A percentile compares a stretch with the other conserved stretches of the same genome.
These are phyloP conservation scores for Penicillium ucsense DNA, from an alignment of 495 filamentous ascomycete species.

Conservation along the genomic window DNA sequence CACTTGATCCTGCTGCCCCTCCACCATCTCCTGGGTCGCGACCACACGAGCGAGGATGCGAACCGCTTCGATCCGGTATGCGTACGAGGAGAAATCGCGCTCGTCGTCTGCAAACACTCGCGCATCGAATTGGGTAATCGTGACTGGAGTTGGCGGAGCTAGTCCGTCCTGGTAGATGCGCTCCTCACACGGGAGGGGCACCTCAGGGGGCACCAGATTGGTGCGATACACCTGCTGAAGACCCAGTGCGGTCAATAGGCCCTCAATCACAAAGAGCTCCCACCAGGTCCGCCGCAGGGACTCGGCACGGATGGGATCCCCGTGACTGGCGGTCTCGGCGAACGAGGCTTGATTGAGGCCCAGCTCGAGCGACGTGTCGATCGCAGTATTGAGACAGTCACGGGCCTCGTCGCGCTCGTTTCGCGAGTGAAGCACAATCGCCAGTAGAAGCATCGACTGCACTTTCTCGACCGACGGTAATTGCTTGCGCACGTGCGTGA, in stretches of 20 bases:
- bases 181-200: conserved; percentile 36
- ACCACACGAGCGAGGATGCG: conserved; percentile 71
- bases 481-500: conserved; percentile 26
- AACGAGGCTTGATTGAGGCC: conserved; percentile 57
- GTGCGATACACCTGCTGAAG: conserved; percentile 27
- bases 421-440: conserved; percentile 68
- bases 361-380: conserved; percentile 62
- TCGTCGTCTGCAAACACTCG: conserved; percentile 39
- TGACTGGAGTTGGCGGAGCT: conserved; percentile 25
- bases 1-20: conserved; percentile 35
- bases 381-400: conserved; percentile 55
- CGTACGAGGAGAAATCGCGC: conserved; percentile 36
- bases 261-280: conserved; percentile 76
- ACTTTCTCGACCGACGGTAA: conserved; percentile 39
- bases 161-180: conserved; percentile 38
- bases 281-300: conserved; percentile 84
- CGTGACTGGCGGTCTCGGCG: conserved; percentile 32
- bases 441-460: conserved; percentile 67
- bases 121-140: conserved; percentile 35
- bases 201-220: conserved; percentile 26
- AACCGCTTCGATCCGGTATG: conserved; percentile 49
- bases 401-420: conserved; percentile 58
- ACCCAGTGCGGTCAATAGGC: conserved; percentile 40
- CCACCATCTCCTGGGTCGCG: conserved; percentile 25
- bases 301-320: conserved; percentile 55